Evolutionary conservation across 306 rosid genomes (phyloP).

Genomic region (Alnus rubra): DNA sequence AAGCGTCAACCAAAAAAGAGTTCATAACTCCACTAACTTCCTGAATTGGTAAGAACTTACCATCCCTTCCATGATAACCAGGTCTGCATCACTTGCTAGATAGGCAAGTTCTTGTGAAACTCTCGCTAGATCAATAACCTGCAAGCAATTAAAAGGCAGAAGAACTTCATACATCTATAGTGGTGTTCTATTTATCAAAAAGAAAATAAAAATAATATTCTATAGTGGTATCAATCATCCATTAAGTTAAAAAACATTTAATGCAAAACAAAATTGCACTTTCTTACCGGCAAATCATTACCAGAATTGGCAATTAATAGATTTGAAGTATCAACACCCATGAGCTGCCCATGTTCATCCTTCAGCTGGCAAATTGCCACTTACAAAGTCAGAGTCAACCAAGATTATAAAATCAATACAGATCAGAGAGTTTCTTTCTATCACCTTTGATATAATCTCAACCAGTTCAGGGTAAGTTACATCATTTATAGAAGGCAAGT

Average conservation of each 20-base stretch:
- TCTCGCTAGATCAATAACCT: slow-evolving; percentile 86
- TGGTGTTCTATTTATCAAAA: background rate
- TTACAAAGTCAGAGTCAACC: slow-evolving; percentile 28
- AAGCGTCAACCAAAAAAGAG: background rate
- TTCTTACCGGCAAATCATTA: slow-evolving; percentile 95
- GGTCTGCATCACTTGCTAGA: slow-evolving; percentile 85
- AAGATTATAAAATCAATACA: slow-evolving; percentile 20
- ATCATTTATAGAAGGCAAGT: slow-evolving; percentile 93
- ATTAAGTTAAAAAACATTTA: background rate
- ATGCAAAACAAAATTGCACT: slow-evolving; percentile 9
- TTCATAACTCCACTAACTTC: slow-evolving; percentile 17
- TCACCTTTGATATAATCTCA: slow-evolving; percentile 79
- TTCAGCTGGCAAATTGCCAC: slow-evolving; percentile 58
- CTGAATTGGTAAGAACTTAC: slow-evolving; percentile 48
- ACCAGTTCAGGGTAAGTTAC: slow-evolving; percentile 76
- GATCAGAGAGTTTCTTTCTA: background rate
- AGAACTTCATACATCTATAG: slow-evolving; percentile 3
- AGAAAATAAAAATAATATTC: background rate
- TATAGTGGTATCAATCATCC: background rate
- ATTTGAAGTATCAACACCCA: slow-evolving; percentile 74
- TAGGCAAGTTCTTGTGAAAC: slow-evolving; percentile 88
- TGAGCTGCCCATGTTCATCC: slow-evolving; percentile 63
- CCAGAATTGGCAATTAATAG: slow-evolving; percentile 86
- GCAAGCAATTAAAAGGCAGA: slow-evolving; percentile 25
- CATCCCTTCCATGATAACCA: slow-evolving; percentile 95